Evolutionary conservation across 2,329 filamentous ascomycete species (phyloP), one percentile per base, ranked within the genome.

Genomic region (Pseudomassariella vexata): DNA sequence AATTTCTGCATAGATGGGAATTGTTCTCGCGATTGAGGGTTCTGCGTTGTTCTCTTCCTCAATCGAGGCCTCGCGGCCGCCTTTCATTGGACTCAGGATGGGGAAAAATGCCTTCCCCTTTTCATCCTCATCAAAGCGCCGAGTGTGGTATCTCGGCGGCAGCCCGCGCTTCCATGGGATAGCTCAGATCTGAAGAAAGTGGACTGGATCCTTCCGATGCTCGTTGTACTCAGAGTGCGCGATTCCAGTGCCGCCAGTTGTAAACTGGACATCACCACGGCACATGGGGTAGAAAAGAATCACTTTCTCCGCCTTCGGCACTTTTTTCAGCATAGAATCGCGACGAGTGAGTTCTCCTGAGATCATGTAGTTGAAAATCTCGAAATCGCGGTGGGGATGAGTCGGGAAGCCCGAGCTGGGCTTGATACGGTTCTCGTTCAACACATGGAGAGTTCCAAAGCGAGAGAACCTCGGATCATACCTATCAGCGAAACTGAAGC

Each of bases 151-250:
- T 23, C 73, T 69, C 2, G 87, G 87, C 28, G 70, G 68, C 28
- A 94, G 66, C 1, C 84, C 81, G 15, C 69, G 62, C 55, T 78
- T 79, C 73, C 86, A 89, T 0, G 86, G 86, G 30, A 85, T 65
- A 1, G 81, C 85, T 87, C 86, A 94, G 47, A 94, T 94, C 59
- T 94, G 87, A 20, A 94, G 63, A 52, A 94, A 94, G 53, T 94
- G 86, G 9, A 86, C 82, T 16, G 82, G 76, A 26, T 85, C 75
- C 10, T 70, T 61, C 32, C 63, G 55, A 54, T 86, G 79, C 59
- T 92, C 79, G 58, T 90, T 92, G 60, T 82, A 78, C 60, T 94
- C 87, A 6, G 78, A 84, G 57, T 94, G 86, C 2, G 85, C 76
- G 48, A 94, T 76, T 47, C 79, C 79, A 5, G 77, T 87, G 34